Conservation (phyloP, 208 protist genomes). For the Porcisia deanei region DNA sequence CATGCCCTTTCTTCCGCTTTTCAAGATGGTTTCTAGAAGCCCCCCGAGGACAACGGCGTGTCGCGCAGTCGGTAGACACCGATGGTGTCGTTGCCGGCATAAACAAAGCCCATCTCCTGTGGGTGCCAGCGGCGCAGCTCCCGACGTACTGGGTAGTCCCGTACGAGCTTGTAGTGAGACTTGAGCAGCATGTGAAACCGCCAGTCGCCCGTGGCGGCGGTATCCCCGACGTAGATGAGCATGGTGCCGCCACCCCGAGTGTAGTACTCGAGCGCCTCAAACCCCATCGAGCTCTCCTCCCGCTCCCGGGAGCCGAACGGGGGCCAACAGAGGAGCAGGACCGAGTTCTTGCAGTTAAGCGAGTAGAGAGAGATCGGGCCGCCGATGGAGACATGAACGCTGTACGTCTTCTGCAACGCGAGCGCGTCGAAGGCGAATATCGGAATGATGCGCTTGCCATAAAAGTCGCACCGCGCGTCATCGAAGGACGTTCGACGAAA, state of each 20-base stretch:
- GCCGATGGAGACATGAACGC: conserved; percentile 79
- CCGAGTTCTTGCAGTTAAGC: conserved; percentile 62
- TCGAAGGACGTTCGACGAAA: conserved; percentile 64
- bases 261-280: conserved; percentile 89
- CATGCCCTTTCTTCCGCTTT: neutral
- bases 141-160: conserved; percentile 78
- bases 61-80: conserved; percentile 81
- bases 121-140: conserved; percentile 88
- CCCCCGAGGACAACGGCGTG: conserved; percentile 26
- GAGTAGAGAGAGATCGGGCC: conserved; percentile 78
- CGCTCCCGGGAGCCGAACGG: conserved; percentile 86
- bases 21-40: neutral
- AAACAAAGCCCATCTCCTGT: conserved; percentile 89
- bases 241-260: conserved; percentile 64
- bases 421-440: conserved; percentile 89
- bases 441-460: conserved; percentile 41
- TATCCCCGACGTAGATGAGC: conserved; percentile 90
- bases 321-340: conserved; percentile 86
- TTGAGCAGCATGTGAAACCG: conserved; percentile 87
- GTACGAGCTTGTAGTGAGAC: conserved; percentile 82
- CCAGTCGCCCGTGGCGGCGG: conserved; percentile 87
- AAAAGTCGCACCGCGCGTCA: conserved; percentile 59
- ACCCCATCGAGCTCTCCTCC: conserved; percentile 92
- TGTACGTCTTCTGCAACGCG: conserved; percentile 69
- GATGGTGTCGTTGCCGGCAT: conserved; percentile 89